Evolutionary conservation across 75 land plant species (phyloP), one percentile per base, ranked within the genome.

Genomic region (Pinus tabuliformis): DNA sequence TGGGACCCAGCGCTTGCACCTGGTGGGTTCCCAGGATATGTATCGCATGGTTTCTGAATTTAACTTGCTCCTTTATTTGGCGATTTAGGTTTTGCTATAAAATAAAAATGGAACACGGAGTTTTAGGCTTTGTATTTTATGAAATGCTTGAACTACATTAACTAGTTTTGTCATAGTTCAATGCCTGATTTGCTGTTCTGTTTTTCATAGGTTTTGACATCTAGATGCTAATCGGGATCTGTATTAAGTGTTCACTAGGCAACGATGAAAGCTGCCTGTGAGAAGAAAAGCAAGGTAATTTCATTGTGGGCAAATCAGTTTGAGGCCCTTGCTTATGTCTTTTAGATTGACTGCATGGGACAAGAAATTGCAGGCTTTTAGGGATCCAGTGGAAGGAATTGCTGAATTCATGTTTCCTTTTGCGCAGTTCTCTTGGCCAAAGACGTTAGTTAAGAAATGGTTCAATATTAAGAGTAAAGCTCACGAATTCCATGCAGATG

Each of bases 271-370:
- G 88, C 83, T 88, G 92, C 75, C 65, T 88, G 74, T 75, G 62
- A 26, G 52, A 90, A 88, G 90, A 90, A 88, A 81, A 90, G 88
- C 90, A 90, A 90, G 92, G 92, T 90, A 49, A 9, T 73, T n/a
- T 17, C 22, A 3, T 75, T 81, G 62, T 79, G 3, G 24, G 39
- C 7, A 56, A 17, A 42, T 17, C 28, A 7, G 17, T 59, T 58
- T 3, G 58, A 33, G 12, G 11, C 24, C 3, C n/a, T 77, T 59
- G 15, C 70, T 20, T 60, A 42, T 13, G 36, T 24, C 16, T 66
- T 57, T 42, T 15, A 28, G 14, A 36, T 39, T 24, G 28, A 18
- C 30, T 62, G 14, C 39, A 71, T 8, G 56, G 20, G 66, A 64
- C 66, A 18, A 59, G 17, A 49, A 15, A 56, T 56, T 15, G 57